Conservation (phyloP, 2,329 filamentous ascomycete genomes). For the Colletotrichum sp. region DNA sequence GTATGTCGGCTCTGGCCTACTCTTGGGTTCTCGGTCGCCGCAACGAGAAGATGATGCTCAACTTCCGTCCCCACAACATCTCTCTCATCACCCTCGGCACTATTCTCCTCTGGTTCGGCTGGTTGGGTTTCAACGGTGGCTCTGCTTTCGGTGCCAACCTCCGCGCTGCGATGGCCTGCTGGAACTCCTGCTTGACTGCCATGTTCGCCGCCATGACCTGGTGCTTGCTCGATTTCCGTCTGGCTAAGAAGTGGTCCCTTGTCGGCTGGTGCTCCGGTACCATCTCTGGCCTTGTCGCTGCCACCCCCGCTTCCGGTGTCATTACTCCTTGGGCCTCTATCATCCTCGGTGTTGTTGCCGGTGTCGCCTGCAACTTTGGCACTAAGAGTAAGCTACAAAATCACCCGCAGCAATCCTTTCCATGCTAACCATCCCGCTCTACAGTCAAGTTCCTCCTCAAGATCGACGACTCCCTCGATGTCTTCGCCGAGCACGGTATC, state of each 20-base stretch:
- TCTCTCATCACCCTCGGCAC: slow-evolving; percentile 96
- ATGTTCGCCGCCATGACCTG: slow-evolving; percentile 92
- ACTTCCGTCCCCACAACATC: slow-evolving; percentile 99
- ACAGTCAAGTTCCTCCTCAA: slow-evolving; percentile 64
- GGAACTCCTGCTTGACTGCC: slow-evolving; percentile 94
- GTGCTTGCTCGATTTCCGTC: slow-evolving; percentile 94
- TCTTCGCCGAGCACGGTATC: slow-evolving; percentile 74
- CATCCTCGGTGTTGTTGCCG: slow-evolving; percentile 69
- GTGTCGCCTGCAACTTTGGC: slow-evolving; percentile 70
- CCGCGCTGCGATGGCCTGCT: slow-evolving; percentile 94
- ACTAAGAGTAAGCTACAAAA: slow-evolving; percentile 56
- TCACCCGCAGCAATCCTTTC: neutral
- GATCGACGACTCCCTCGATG: slow-evolving; percentile 75
- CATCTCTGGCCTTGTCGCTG: slow-evolving; percentile 74
- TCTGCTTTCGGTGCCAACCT: slow-evolving; percentile 94
- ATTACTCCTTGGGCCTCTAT: slow-evolving; percentile 72
- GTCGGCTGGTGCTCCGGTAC: slow-evolving; percentile 76
- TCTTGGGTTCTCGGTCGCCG: slow-evolving; percentile 94
- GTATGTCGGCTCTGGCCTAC: slow-evolving; percentile 91
- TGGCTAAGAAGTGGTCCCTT: slow-evolving; percentile 91
- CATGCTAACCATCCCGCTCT: neutral
- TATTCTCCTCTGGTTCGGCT: slow-evolving; percentile 96
- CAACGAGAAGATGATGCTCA: slow-evolving; percentile 99
- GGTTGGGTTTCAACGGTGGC: slow-evolving; percentile 98
- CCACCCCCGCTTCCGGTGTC: slow-evolving; percentile 72